Conservation (phyloP, 2,329 filamentous ascomycete genomes). For the Fusarium miscanthi region DNA sequence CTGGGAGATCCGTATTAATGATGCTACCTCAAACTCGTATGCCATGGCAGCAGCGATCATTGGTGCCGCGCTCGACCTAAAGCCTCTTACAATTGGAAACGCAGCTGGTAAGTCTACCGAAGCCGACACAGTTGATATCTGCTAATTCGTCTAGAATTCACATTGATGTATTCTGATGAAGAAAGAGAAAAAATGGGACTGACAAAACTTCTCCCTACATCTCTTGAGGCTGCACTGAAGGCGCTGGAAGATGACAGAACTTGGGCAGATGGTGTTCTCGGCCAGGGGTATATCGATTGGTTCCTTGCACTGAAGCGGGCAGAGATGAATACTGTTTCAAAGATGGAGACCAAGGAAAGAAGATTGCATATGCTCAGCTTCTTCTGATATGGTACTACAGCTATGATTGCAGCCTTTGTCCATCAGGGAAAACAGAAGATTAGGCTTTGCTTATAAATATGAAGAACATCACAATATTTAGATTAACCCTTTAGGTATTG, state of each 20-base stretch:
- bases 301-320: constrained; percentile 2
- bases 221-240: background rate
- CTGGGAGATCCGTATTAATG: constrained; percentile 7
- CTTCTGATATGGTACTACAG: background rate
- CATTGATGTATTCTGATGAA: background rate
- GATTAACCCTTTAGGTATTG: background rate
- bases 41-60: constrained; percentile 9
- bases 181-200: background rate
- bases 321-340: background rate
- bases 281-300: constrained; percentile 9
- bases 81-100: background rate
- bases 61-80: background rate
- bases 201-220: background rate
- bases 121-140: accelerated
- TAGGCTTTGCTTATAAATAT: accelerated
- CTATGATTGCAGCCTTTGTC: background rate
- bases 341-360: background rate
- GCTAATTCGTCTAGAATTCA: background rate
- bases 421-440: accelerated
- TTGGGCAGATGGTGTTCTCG: background rate
- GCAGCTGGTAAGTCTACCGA: background rate
- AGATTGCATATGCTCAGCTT: background rate
- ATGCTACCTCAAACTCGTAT: constrained; percentile 7
- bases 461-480: background rate
- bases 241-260: background rate